Base-by-base conservation (phyloP, 345 rosid species). In the Euphorbia tirucalli region DNA sequence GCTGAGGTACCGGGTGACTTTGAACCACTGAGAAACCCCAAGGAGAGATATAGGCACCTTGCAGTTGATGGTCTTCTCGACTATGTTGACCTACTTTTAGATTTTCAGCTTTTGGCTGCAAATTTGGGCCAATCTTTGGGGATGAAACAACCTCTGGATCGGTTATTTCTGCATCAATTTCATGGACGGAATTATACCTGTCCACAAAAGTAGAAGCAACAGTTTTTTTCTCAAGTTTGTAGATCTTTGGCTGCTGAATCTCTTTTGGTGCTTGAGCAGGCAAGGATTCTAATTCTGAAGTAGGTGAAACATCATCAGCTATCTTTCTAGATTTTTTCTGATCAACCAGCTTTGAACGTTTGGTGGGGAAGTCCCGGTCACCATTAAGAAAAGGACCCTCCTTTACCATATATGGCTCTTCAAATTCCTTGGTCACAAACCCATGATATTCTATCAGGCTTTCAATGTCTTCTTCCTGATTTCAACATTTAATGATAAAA, bases 381-480 rank as follows among this genome's bases (percentile, higher is more conserved):
- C 74, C 82, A 81, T 90, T 83, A 79, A 90, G 90, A 76, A 92
- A 87, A 13, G 85, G 84, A 63, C 97, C 98, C 64, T 89, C 89
- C 84, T 95, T 95, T 78, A 92, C 97, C 93, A 92, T 83, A 74
- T 92, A 92, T 71, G 88, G 96, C 87, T 92, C 97, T 83, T 95
- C 89, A 81, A 83, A 95, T 66, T 86, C 94, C 85, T 80, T 95
- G 69, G 89, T 74, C 39, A 68, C 74, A 82, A 92, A 92, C 22
- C 96, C 97, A 75, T 95, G 90, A 79, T 89, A 87, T 52, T 86
- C 87, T 76, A 92, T 70, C 46, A 90, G 77, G 71, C 78, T 78
- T 72, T 85, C 90, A 27, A 87, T 79, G 79, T 92, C 93, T 78
- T 92, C 97, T 75, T 88, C 93, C 99, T 92, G 77, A 43, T 79